Base-by-base conservation (phyloP, 2,329 filamentous ascomycete genomes). In the Aspergillus eucalypticola region DNA sequence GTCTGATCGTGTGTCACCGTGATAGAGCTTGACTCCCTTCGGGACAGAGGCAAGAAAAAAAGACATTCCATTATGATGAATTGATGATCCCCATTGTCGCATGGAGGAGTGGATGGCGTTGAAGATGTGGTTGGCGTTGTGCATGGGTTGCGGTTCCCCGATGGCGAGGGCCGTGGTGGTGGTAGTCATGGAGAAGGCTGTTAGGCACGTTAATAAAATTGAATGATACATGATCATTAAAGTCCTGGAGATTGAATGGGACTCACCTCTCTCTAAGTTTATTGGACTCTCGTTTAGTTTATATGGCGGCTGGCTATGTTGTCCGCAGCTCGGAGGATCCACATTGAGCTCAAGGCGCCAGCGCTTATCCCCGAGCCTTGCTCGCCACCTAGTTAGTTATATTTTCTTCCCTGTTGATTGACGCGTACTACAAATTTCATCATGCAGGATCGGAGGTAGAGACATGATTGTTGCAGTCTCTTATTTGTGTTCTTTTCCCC, bases 81-180 rank as follows among this genome's bases (percentile, higher is more conserved):
- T 21, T 23, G 51, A 32, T 2, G 51, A 53, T 10, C 51, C 51
- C 51, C 51, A 53, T 41, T 53, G 51, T 53, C 35, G 15, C 51
- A 53, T 53, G 13, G 35, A 53, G 5, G 51, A 19, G 51, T 53
- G 51, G 13, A 53, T 53, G 35, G 51, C 35, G 35, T 53, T 53
- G 51, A 53, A 53, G 19, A 53, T 53, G 35, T 53, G 13, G 35
- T 53, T 53, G 35, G 51, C 35, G 23, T 41, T 41, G 8, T 53
- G 51, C 11, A 53, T 15, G 29, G 51, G 15, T 11, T 41, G 35
- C 5, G 19, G 19, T 17, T n/a, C 15, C 21, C 23, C 3, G 3
- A 39, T 15, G 13, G 51, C 51, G 25, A 53, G 32, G 8, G 51
- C n/a, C 2, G 32, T 23, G 51, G 35, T 23, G 32, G 32, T 17